These are phyloP conservation scores for Cryphonectria carpinicola DNA, from an alignment of 2,329 filamentous ascomycete species.

Conservation along the genomic window DNA sequence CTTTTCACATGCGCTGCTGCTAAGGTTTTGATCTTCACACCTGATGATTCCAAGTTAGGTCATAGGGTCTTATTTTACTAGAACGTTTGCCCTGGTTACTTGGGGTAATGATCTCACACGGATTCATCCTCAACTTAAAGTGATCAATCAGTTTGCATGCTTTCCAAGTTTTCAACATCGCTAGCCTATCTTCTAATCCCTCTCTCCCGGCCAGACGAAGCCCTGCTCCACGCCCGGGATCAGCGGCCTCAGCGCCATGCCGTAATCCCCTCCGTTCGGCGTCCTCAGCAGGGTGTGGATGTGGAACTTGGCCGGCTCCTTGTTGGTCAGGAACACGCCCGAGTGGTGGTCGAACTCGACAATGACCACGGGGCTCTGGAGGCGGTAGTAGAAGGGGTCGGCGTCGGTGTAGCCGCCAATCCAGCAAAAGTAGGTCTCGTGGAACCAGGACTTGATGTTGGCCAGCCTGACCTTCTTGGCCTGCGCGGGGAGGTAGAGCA, in stretches of 20 bases:
- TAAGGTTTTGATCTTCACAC: no score
- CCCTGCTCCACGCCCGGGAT: constrained; percentile 42
- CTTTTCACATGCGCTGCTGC: not conserved
- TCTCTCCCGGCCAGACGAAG: constrained; percentile 47
- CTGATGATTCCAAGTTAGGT: not conserved
- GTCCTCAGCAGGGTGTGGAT: constrained; percentile 75
- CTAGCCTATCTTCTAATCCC: constrained; percentile 10
- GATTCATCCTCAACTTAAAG: no score
- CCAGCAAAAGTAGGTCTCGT: constrained; percentile 81
- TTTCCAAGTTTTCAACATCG: not conserved
- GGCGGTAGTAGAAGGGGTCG: constrained; percentile 77
- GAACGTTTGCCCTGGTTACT: no score
- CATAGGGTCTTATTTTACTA: no score
- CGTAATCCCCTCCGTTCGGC: constrained; percentile 79
- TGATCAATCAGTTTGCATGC: no score
- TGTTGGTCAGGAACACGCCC: constrained; percentile 76
- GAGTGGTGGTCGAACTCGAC: constrained; percentile 82
- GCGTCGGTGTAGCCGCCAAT: constrained; percentile 70
- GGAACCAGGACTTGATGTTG: constrained; percentile 58
- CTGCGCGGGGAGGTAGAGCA: constrained; percentile 66
- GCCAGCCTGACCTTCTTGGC: constrained; percentile 59
- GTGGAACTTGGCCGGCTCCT: constrained; percentile 76
- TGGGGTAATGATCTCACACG: no score
- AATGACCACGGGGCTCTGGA: constrained; percentile 76
- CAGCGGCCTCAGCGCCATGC: constrained; percentile 53